phyloP scores from a whole-genome alignment of 805 yeast genomes.

The Lipomyces lipofer region DNA sequence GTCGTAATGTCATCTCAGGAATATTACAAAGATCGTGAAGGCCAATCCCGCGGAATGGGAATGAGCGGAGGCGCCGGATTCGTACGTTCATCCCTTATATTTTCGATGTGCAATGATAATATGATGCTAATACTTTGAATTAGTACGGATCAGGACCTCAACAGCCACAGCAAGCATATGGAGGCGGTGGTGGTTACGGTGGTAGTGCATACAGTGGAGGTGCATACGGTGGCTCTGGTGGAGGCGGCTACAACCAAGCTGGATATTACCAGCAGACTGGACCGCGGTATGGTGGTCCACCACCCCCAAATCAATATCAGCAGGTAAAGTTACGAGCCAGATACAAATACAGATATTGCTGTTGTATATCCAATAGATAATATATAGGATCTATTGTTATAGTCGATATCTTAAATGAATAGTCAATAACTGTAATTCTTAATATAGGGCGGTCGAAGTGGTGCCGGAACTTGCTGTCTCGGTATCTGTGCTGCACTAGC shows the following conservation, averaged over 20 bases:
- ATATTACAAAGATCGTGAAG: slow-evolving; percentile 7
- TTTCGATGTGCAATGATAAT: neutral
- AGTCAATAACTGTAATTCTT: too few species aligned
- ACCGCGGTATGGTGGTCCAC: slow-evolving; percentile 3
- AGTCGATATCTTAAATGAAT: too few species aligned
- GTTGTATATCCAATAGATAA: neutral
- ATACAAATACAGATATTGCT: slow-evolving; percentile 1
- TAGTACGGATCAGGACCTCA: slow-evolving; percentile 12
- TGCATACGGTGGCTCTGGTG: neutral
- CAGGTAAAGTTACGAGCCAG: slow-evolving; percentile 1
- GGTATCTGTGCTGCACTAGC: slow-evolving; percentile 6
- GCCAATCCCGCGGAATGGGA: slow-evolving; percentile 2
- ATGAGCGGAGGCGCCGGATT: too few species aligned
- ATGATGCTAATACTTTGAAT: neutral
- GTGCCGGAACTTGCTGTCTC: slow-evolving; percentile 3
- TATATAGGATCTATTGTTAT: neutral
- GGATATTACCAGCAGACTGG: slow-evolving; percentile 9
- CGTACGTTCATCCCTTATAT: neutral
- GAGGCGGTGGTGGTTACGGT: neutral
- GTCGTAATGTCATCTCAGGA: slow-evolving; percentile 2
- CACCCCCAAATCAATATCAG: neutral
- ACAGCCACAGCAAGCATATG: slow-evolving; percentile 13
- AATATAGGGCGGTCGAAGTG: too few species aligned
- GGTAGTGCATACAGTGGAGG: neutral
- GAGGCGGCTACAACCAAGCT: slow-evolving; percentile 1